Conservation (phyloP, 257 asterid genomes). For the Vinca minor region DNA sequence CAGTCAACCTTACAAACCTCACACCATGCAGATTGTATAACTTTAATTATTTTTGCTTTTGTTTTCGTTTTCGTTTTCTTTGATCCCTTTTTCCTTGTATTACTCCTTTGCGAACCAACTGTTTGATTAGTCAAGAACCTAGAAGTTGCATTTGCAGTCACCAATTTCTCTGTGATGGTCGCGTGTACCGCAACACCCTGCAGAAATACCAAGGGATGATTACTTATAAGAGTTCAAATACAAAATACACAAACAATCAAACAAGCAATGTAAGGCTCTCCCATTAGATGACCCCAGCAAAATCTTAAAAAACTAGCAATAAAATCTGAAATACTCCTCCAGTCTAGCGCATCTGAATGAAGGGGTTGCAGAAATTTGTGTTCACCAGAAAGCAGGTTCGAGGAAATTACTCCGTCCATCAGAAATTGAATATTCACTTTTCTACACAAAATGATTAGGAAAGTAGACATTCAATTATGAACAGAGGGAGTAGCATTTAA, state of each 20-base stretch:
- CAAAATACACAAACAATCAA: background rate
- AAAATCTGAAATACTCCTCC: background rate
- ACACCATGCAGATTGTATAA: slow-evolving; percentile 54
- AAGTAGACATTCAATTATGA: too few relatives aligned
- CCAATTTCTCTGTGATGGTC: slow-evolving; percentile 10
- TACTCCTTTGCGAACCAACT: slow-evolving; percentile 5
- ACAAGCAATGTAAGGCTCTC: background rate
- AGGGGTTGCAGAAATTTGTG: background rate
- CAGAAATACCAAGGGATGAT: slow-evolving; percentile 8
- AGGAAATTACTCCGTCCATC: too few relatives aligned
- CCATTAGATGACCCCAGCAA: background rate
- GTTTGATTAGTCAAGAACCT: background rate
- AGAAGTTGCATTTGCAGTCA: slow-evolving; percentile 13
- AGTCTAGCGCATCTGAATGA: background rate
- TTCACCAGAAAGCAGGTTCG: background rate
- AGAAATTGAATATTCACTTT: too few relatives aligned
- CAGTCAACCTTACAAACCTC: slow-evolving; percentile 53
- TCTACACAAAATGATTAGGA: too few relatives aligned
- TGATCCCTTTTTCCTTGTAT: slow-evolving; percentile 20
- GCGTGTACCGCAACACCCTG: slow-evolving; percentile 19
- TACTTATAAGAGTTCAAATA: background rate
- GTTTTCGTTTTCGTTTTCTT: too few relatives aligned
- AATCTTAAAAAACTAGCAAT: background rate
- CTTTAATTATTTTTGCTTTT: too few relatives aligned
- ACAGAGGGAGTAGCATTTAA: too few relatives aligned